A percentile compares a stretch with the other conserved stretches of the same genome.
phyloP scores from a whole-genome alignment of 495 filamentous ascomycete species.

The Penicillium lagena region DNA sequence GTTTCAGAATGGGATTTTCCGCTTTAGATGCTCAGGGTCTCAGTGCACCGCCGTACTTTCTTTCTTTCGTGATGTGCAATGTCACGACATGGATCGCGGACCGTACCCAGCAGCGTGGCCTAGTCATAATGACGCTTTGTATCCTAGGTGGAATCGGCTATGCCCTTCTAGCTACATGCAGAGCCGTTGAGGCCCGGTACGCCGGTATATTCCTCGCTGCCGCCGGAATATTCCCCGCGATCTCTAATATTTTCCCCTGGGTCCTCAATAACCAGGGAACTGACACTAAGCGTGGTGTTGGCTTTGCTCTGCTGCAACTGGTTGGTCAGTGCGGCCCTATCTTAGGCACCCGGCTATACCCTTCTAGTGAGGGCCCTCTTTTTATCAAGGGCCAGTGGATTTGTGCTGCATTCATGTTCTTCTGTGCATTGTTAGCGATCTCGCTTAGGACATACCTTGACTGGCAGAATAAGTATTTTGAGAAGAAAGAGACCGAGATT shows the following conservation, averaged over 20 bases:
- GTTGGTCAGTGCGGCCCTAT: constrained; percentile 30
- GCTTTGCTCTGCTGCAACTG: constrained; percentile 21
- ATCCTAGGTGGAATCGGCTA: constrained; percentile 60
- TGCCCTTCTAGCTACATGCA: constrained; percentile 51
- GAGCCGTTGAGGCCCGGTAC: constrained; percentile 41
- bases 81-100: constrained; percentile 58
- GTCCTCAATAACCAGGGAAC: constrained; percentile 58
- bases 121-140: constrained; percentile 53
- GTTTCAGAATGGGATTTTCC: constrained; percentile 66
- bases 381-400: no score
- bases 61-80: constrained; percentile 58
- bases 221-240: constrained; percentile 52
- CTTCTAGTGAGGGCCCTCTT: no score
- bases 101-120: constrained; percentile 52
- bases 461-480: no score
- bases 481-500: no score
- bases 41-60: constrained; percentile 66
- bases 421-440: no score
- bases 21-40: constrained; percentile 63
- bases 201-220: constrained; percentile 57
- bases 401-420: no score
- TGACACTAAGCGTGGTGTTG: constrained; percentile 24
- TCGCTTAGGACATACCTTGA: no score
- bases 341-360: no score
- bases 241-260: constrained; percentile 61